Conservation (phyloP, 805 yeast genomes). For the Starmerella scarabaei region DNA sequence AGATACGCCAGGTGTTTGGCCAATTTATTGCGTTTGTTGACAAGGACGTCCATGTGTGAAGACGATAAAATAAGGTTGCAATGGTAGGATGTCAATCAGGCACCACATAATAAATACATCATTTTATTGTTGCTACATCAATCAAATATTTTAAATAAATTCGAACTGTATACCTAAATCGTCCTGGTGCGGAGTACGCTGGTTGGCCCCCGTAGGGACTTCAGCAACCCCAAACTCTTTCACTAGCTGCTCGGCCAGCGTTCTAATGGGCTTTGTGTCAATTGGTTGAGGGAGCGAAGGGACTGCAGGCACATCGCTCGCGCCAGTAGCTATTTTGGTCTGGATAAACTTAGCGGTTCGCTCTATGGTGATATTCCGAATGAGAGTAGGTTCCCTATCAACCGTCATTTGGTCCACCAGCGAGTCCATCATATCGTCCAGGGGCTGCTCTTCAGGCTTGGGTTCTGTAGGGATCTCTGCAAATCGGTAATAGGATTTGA, state of each 20-base stretch:
- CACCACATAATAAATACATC: no score
- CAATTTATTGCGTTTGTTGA: no score
- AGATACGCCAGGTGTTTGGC: neutral
- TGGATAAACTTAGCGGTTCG: slow-evolving; percentile 2
- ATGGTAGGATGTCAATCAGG: no score
- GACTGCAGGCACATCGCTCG: slow-evolving; percentile 2
- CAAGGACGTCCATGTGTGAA: no score
- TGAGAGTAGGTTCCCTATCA: neutral
- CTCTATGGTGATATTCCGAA: slow-evolving; percentile 5
- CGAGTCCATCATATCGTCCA: slow-evolving; percentile 11
- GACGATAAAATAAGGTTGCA: no score
- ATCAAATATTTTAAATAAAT: neutral
- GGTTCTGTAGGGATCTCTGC: slow-evolving; percentile 7
- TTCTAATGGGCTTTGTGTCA: neutral
- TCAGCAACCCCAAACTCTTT: neutral
- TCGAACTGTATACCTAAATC: neutral
- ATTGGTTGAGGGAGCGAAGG: neutral
- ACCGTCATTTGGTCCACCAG: slow-evolving; percentile 13
- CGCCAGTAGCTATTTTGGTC: slow-evolving; percentile 6
- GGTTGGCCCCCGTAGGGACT: no score
- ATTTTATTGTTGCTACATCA: no score
- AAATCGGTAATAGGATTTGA: slow-evolving; percentile 9
- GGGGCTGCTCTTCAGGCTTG: slow-evolving; percentile 2
- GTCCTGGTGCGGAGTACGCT: neutral
- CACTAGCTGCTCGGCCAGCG: neutral